Evolutionary conservation across 2,329 filamentous ascomycete species (phyloP).

Genomic region (Hymenoscyphus albidus): DNA sequence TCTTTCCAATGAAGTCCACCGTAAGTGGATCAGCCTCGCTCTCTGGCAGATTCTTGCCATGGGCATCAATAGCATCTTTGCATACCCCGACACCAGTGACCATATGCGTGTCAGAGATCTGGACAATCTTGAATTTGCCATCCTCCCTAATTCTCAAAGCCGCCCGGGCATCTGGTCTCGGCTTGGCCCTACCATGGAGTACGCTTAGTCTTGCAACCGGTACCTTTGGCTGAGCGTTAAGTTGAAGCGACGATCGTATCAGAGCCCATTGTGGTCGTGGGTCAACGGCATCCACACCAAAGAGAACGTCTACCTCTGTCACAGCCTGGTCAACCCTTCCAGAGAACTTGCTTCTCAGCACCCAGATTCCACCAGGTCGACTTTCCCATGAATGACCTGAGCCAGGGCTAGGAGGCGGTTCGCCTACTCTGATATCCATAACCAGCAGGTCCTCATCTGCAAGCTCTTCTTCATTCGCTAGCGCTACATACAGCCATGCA

Average conservation of each 20-base stretch:
- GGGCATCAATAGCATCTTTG: conserved; percentile 65
- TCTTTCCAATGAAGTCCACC: conserved; percentile 74
- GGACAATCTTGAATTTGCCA: conserved; percentile 93
- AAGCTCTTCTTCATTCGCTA: conserved; percentile 64
- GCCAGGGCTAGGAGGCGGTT: conserved; percentile 48
- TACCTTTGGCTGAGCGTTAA: conserved; percentile 34
- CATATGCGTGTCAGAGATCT: conserved; percentile 87
- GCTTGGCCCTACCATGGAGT: conserved; percentile 57
- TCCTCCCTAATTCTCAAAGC: conserved; percentile 67
- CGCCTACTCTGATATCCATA: conserved; percentile 57
- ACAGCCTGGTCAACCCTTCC: conserved; percentile 49
- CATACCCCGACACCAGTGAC: conserved; percentile 82
- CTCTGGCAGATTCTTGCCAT: conserved; percentile 48
- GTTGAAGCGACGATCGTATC: conserved; percentile 36
- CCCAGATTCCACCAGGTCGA: conserved; percentile 61
- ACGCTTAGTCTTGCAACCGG: conserved; percentile 38
- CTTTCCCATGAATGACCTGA: conserved; percentile 59
- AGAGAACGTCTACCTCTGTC: conserved; percentile 64
- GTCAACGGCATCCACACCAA: conserved; percentile 73
- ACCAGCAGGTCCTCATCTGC: conserved; percentile 54
- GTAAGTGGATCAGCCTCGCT: conserved; percentile 90
- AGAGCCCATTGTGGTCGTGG: conserved; percentile 72
- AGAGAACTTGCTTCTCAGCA: conserved; percentile 42
- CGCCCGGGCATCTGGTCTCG: conserved; percentile 38
- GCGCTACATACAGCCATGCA: conserved; percentile 63